Conservation (phyloP, 2,329 filamentous ascomycete genomes). For the Colletotrichum phormii region DNA sequence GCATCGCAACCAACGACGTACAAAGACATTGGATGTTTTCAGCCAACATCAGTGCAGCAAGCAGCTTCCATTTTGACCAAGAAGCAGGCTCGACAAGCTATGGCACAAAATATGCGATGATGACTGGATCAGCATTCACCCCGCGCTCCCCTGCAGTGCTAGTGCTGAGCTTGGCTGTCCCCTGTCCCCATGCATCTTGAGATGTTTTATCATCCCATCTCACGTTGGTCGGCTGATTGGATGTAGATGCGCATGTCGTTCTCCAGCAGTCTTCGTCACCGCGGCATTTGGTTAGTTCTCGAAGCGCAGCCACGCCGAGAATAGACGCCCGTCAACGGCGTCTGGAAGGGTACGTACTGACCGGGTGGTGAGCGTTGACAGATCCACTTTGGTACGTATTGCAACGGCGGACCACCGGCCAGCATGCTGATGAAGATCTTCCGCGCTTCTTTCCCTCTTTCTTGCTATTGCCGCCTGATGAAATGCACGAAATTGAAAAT, state of each 20-base stretch:
- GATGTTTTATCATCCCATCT: not conserved
- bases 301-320: slow-evolving; percentile 34
- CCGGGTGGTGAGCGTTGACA: not conserved
- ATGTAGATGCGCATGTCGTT: not conserved
- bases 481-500: not conserved
- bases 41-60: not conserved
- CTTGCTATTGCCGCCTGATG: not conserved
- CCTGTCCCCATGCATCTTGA: not conserved
- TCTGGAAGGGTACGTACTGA: not conserved
- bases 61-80: not conserved
- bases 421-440: not conserved
- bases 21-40: not conserved
- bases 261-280: not conserved
- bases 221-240: not conserved
- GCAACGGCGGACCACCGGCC: not conserved
- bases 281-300: slow-evolving; percentile 17
- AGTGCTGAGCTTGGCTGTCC: slow-evolving; percentile 10
- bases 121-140: not conserved
- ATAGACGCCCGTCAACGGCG: slow-evolving; percentile 12
- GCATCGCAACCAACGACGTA: not conserved
- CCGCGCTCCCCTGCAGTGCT: slow-evolving; percentile 12
- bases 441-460: not conserved
- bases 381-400: not conserved
- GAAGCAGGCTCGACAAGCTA: slow-evolving; percentile 4
- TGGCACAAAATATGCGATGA: not conserved